These are phyloP conservation scores for Claviceps digitariae DNA, from an alignment of 2,329 filamentous ascomycete species.

Conservation along the genomic window DNA sequence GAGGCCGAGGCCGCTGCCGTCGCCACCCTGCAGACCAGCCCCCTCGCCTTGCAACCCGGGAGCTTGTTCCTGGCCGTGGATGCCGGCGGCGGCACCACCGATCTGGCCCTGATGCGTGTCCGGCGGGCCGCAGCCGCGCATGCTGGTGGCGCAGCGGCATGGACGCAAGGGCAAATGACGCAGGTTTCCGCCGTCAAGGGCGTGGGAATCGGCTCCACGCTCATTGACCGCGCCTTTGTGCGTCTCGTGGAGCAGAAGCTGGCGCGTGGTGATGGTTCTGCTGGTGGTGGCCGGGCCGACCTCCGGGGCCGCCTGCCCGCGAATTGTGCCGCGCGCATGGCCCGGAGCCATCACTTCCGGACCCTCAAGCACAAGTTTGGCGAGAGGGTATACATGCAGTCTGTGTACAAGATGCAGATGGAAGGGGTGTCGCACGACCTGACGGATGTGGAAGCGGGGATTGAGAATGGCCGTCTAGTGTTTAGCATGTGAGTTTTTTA, in stretches of 20 bases:
- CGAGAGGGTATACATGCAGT: slow-evolving; percentile 26
- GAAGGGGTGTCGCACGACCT: slow-evolving; percentile 29
- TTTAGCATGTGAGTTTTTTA: slow-evolving; percentile 17
- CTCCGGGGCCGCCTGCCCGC: slow-evolving; percentile 20
- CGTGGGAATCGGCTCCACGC: slow-evolving; percentile 30
- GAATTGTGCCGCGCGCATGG: slow-evolving; percentile 23
- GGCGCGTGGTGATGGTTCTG: background rate
- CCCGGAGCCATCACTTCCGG: slow-evolving; percentile 24
- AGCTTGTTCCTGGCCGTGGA: slow-evolving; percentile 31
- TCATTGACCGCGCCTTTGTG: slow-evolving; percentile 31
- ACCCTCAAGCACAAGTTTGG: slow-evolving; percentile 30
- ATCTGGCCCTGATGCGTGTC: slow-evolving; percentile 30
- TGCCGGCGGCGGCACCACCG: slow-evolving; percentile 33
- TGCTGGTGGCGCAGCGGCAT: no score
- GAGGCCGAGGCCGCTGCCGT: slow-evolving; percentile 35
- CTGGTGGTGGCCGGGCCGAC: slow-evolving; percentile 17
- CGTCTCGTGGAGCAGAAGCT: slow-evolving; percentile 25
- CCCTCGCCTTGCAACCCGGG: slow-evolving; percentile 16
- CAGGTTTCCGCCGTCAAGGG: slow-evolving; percentile 27
- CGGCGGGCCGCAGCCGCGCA: slow-evolving; percentile 14
- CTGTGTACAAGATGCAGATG: slow-evolving; percentile 27
- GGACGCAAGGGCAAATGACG: slow-evolving; percentile 17
- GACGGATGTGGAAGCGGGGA: slow-evolving; percentile 21
- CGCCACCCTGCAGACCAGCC: slow-evolving; percentile 29
- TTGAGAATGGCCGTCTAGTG: slow-evolving; percentile 27